Evolutionary conservation across 2,329 filamentous ascomycete genomes (phyloP).

Genomic region (Colletotrichum brevisporum): DNA sequence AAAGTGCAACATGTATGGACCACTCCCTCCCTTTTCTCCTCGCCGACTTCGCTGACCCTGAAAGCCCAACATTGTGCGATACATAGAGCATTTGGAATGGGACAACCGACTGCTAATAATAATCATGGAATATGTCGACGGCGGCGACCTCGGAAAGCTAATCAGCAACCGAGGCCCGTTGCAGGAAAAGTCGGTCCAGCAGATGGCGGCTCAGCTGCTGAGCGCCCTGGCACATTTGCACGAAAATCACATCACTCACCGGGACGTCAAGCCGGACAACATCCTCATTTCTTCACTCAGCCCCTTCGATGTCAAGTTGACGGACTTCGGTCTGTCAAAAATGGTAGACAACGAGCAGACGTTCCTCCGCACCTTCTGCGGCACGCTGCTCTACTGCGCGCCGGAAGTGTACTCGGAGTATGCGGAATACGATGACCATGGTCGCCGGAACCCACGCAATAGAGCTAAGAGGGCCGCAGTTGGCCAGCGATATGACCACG

Average conservation of each 20-base stretch:
- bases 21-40: background rate
- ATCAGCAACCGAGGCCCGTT: conserved; percentile 74
- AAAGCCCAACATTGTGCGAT: conserved; percentile 90
- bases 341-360: conserved; percentile 92
- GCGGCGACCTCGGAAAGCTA: conserved; percentile 85
- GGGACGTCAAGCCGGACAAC: conserved; percentile 99
- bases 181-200: conserved; percentile 76
- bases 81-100: conserved; percentile 89
- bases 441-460: conserved; percentile 73
- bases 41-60: conserved; percentile 18
- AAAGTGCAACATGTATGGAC: conserved; percentile 81
- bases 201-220: conserved; percentile 82
- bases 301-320: conserved; percentile 89
- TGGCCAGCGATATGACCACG: conserved; percentile 84
- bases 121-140: conserved; percentile 92
- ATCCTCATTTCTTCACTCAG: conserved; percentile 83
- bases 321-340: conserved; percentile 97
- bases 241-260: conserved; percentile 89
- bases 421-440: conserved; percentile 77
- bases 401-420: conserved; percentile 93
- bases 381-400: conserved; percentile 94
- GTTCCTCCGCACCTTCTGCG: conserved; percentile 96
- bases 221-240: conserved; percentile 90
- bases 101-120: conserved; percentile 90
- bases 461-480: conserved; percentile 69